Evolutionary conservation across 257 asterid genomes (phyloP), one percentile per base, ranked within the genome.

Genomic region (Lavandula angustifolia): DNA sequence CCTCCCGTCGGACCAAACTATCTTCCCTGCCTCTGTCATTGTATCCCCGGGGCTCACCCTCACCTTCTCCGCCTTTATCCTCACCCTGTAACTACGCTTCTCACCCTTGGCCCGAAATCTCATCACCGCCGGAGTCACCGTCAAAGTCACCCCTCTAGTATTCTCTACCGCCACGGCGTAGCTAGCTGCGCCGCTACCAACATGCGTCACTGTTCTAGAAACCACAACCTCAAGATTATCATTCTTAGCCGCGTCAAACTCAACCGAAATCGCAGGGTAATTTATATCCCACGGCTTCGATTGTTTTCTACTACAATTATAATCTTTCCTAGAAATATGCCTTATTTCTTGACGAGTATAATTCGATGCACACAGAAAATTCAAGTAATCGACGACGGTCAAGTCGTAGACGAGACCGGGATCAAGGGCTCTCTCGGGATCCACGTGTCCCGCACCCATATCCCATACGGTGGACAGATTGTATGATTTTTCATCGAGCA

Each of bases 371-470:
- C 98, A 91, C 0, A 91, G 80, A 56, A 91, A 91, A 17, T 81
- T 73, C 54, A 84, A 12, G n/a, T 88, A 91, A 61, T 91, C 94
- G 0, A 56, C 44, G 0, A 51, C 7, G 0, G 78, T 63, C 5
- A 91, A 22, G 60, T 91, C 98, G 35, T 84, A 91, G 0, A 91
- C 95, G 37, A 91, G 67, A 4, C 95, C 98, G 0, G 98, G 98
- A 75, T 86, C 88, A 0, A 84, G 67, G 2, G 98, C 95, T 44
- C 78, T 86, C 69, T 78, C 81, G 0, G 98, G 98, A 60, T 83
- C 71, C 10, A 91, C 95, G 16, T 91, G 96, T 0, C 98, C 98
- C 0, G 96, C 88, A 0, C 98, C 98, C 51, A 76, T 79, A 40
- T 81, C 95, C 84, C 87, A 88, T 22, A 76, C 61, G 0, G 78